These are phyloP conservation scores for Mycena polygramma DNA, from an alignment of 768 basidiomycete species.

Conservation along the genomic window DNA sequence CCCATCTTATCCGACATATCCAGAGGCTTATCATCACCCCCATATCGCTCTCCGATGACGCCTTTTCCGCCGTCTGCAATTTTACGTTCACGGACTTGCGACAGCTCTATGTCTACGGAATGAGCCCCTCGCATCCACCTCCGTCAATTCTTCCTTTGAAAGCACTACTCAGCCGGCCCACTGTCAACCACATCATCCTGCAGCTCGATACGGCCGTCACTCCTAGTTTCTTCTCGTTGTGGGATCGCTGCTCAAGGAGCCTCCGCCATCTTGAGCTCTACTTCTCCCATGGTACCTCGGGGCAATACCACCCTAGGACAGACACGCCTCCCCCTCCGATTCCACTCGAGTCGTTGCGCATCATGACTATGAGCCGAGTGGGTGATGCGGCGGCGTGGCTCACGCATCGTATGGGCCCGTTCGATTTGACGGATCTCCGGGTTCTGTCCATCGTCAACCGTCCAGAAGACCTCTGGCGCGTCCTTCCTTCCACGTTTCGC, in stretches of 20 bases:
- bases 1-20: background rate
- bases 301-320: background rate
- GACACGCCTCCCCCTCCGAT: background rate
- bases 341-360: background rate
- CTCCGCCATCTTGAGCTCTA: background rate
- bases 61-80: background rate
- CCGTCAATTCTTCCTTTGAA: background rate
- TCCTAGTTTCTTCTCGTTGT: background rate
- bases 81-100: background rate
- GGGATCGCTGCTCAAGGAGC: background rate
- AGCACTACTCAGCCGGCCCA: background rate
- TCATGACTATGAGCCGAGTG: background rate
- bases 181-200: background rate
- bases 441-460: no score
- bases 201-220: background rate
- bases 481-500: no score
- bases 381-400: no score
- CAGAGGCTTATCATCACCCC: background rate
- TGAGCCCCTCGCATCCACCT: no score
- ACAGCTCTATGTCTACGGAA: background rate
- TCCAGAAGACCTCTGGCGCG: no score
- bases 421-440: no score
- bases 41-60: background rate
- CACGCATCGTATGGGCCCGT: no score
- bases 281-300: background rate